Conservation (phyloP, 768 basidiomycete species). For the Russula virescens region DNA sequence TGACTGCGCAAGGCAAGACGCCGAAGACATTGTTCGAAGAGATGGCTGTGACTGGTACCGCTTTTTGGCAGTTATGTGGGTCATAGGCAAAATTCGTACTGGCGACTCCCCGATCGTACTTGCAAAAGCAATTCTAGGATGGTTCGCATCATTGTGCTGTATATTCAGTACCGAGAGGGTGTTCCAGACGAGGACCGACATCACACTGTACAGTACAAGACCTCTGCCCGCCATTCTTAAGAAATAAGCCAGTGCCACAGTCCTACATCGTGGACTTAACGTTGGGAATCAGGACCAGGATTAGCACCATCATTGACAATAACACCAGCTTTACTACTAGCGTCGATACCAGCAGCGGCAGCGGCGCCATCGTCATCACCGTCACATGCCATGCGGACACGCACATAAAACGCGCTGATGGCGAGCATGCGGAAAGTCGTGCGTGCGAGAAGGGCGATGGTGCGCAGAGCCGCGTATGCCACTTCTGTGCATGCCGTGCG, state of each 20-base stretch:
- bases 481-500: conserved; percentile 16
- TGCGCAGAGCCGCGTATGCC: conserved; percentile 17
- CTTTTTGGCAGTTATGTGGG: conserved; percentile 82
- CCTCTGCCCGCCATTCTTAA: background rate
- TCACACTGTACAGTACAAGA: conserved; percentile 40
- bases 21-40: conserved; percentile 95
- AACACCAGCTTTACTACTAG: background rate
- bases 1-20: conserved; percentile 85
- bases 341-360: background rate
- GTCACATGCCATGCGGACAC: conserved; percentile 17
- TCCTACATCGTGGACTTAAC: background rate
- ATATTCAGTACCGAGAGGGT: conserved; percentile 91
- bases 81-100: background rate
- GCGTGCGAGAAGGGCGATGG: conserved; percentile 16
- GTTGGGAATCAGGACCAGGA: background rate
- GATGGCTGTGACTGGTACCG: conserved; percentile 99
- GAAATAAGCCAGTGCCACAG: background rate
- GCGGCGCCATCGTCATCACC: too few relatives aligned
- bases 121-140: conserved; percentile 73
- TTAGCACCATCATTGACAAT: too few relatives aligned
- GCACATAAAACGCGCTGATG: conserved; percentile 16
- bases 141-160: conserved; percentile 92
- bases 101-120: conserved; percentile 13
- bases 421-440: conserved; percentile 20
- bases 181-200: conserved; percentile 96